A percentile compares a stretch with the other conserved stretches of the same genome.
Evolutionary conservation across 108 stramenopile species (phyloP).

Genomic region (Chaetoceros muelleri): DNA sequence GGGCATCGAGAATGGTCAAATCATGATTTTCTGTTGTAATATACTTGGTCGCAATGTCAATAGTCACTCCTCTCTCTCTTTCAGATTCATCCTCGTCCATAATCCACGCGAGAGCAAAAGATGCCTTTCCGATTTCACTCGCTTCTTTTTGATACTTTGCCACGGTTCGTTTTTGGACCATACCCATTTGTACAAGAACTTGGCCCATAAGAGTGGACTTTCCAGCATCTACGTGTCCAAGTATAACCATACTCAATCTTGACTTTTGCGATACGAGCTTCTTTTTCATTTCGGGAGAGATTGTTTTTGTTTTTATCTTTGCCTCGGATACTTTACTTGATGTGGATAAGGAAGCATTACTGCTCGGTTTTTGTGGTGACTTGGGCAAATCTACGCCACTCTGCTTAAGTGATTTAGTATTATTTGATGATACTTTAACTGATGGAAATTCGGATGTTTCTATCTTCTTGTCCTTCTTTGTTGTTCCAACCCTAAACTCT

Average conservation of each 20-base stretch:
- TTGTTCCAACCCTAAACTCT: neutral
- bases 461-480: neutral
- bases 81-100: constrained; percentile 97
- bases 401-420: no score
- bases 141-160: constrained; percentile 90
- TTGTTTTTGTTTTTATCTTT: neutral
- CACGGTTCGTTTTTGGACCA: constrained; percentile 79
- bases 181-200: constrained; percentile 42
- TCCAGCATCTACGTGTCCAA: constrained; percentile 90
- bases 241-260: constrained; percentile 24
- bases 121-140: constrained; percentile 67
- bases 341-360: no score
- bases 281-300: neutral
- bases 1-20: constrained; percentile 94
- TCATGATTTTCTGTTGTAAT: constrained; percentile 82
- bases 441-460: constrained; percentile 16
- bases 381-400: no score
- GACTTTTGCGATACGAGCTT: neutral
- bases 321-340: neutral
- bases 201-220: constrained; percentile 90
- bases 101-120: constrained; percentile 84
- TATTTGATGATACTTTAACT: neutral
- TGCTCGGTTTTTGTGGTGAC: no score
- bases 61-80: constrained; percentile 98
- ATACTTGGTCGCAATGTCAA: constrained; percentile 95